Conservation (phyloP, 768 basidiomycete species). For the Dacryopinax spathularia region DNA sequence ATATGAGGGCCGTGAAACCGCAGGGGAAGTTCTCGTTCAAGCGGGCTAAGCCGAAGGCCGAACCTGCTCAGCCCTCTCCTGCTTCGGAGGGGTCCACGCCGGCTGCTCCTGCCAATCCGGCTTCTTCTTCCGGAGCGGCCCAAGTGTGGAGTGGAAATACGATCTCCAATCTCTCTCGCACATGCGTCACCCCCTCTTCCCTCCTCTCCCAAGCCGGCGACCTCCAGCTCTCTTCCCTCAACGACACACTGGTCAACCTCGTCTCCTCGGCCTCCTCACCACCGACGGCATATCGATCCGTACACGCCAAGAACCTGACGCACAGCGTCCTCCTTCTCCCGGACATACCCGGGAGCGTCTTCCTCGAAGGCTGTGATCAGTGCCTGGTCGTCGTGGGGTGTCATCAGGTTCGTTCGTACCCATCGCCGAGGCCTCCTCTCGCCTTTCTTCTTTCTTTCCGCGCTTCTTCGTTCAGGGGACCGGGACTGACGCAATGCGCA, state of each 20-base stretch:
- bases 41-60: constrained; percentile 22
- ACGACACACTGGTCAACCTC: constrained; percentile 58
- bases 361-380: constrained; percentile 47
- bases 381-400: constrained; percentile 60
- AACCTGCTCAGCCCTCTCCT: constrained; percentile 12
- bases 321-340: constrained; percentile 56
- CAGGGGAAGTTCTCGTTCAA: constrained; percentile 62
- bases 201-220: constrained; percentile 20
- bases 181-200: constrained; percentile 16
- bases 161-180: constrained; percentile 26
- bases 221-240: constrained; percentile 52
- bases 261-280: neutral
- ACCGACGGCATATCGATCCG: constrained; percentile 26
- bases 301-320: constrained; percentile 49
- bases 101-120: constrained; percentile 4
- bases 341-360: constrained; percentile 49
- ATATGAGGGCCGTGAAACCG: constrained; percentile 32
- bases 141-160: constrained; percentile 31
- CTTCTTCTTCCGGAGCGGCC: constrained; percentile 22
- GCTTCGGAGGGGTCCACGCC: neutral
- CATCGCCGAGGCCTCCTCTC: constrained; percentile 2
- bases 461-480: too few species aligned
- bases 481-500: constrained; percentile 23
- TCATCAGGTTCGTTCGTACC: constrained; percentile 48
- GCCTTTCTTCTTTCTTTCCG: neutral